A percentile compares a stretch with the other conserved stretches of the same genome.
phyloP scores from a whole-genome alignment of 2,329 filamentous ascomycete species.

The Cladosporium sp. region DNA sequence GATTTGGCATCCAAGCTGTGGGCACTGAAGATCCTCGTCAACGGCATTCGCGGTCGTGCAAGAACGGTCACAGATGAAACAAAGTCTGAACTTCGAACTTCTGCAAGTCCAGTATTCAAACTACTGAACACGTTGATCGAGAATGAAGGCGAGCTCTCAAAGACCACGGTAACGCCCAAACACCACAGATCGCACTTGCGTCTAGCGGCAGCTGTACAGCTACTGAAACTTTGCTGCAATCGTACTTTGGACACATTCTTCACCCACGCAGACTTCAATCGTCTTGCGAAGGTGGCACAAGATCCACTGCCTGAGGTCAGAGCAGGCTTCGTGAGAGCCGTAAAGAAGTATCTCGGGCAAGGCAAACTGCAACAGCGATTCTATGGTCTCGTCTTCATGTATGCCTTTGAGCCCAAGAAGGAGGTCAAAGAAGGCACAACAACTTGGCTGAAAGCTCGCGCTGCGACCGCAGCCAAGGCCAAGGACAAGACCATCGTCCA shows the following conservation, averaged over 20 bases:
- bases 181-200: constrained; percentile 80
- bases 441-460: constrained; percentile 86
- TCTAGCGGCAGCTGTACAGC: constrained; percentile 74
- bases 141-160: constrained; percentile 76
- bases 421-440: constrained; percentile 72
- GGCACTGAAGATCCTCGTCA: constrained; percentile 82
- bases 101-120: constrained; percentile 69
- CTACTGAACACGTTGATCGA: constrained; percentile 75
- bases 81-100: constrained; percentile 46
- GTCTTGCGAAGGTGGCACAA: constrained; percentile 77
- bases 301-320: constrained; percentile 74
- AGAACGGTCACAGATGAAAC: constrained; percentile 34
- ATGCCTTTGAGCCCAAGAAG: constrained; percentile 83
- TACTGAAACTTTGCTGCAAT: constrained; percentile 77
- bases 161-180: constrained; percentile 67
- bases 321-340: constrained; percentile 73
- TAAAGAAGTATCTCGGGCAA: constrained; percentile 86
- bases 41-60: constrained; percentile 68
- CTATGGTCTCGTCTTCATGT: constrained; percentile 85
- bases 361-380: constrained; percentile 72
- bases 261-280: constrained; percentile 73
- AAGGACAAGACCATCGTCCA: constrained; percentile 70
- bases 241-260: constrained; percentile 76
- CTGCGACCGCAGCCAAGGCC: constrained; percentile 61
- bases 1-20: constrained; percentile 82